Base-by-base conservation (phyloP, 208 protist species). In the Leishmania gerbilli region DNA sequence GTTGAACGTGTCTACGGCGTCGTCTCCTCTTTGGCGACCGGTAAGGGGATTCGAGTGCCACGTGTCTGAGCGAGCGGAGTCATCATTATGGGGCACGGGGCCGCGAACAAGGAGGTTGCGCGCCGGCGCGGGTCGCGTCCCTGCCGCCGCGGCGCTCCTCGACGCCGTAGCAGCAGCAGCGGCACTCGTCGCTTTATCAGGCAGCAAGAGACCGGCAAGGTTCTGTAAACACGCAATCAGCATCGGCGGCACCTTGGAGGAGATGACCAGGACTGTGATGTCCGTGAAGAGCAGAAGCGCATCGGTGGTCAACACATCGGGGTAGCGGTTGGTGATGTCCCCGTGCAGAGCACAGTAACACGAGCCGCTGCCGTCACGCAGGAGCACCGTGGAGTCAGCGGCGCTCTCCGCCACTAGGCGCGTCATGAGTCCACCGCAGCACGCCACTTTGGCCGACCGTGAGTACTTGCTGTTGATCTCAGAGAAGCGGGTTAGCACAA, bases 201-300 rank as follows among this genome's bases (percentile, higher is more conserved):
- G 94, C 34, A 97, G 83, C 82, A 95, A 67, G 7, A 97, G 87
- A 6, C 90, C 92, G 3, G 82, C 86, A 31, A 97, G 77, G 80
- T 97, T 95, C 64, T 94, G 88, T 65, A 95, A 71, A 69, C 91
- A 95, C 19, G 89, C 92, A 56, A 97, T 89, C n/a, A 97, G 79
- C 72, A 96, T 74, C 65, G 92, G 92, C 13, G 91, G 91, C 62
- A 95, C 85, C 72, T 92, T 84, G 40, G 79, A 77, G 24, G 84
- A 78, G 21, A 88, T 67, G 24, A 96, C 82, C 3, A 96, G 79
- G 27, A 92, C 79, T 17, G 90, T 95, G 24, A 95, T 81, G 81
- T 97, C 86, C 27, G 85, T 84, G 71, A 97, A 88, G 24, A 95
- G 77, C 24, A 97, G 82, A 71, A 96, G 77, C 49, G 94, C 91